These are phyloP conservation scores for Saprolegnia diclina DNA, from an alignment of 352 stramenopile genomes.

Conservation along the genomic window DNA sequence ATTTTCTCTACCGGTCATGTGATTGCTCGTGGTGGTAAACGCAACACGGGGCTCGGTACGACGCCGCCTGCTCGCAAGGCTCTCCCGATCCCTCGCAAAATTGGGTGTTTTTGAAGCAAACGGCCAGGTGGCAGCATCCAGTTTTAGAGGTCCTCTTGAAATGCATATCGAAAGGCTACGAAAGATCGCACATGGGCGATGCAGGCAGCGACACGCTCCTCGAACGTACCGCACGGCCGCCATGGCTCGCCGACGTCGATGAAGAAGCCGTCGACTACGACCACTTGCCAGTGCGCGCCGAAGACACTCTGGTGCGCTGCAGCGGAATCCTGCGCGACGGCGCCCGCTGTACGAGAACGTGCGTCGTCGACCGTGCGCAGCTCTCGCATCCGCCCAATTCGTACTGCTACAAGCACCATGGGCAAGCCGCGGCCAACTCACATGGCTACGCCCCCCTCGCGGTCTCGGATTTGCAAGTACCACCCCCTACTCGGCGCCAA, in stretches of 20 bases:
- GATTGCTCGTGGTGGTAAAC: too few species aligned
- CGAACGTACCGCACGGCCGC: conserved; percentile 12
- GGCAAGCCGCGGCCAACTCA: not conserved
- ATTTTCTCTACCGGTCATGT: too few species aligned
- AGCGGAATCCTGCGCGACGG: conserved; percentile 15
- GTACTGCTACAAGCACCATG: conserved; percentile 24
- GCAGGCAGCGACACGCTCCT: not conserved
- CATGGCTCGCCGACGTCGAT: conserved; percentile 19
- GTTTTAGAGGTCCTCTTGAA: not conserved
- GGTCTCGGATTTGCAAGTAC: conserved; percentile 7
- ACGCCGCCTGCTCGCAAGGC: too few species aligned
- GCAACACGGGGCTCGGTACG: too few species aligned
- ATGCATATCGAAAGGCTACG: not conserved
- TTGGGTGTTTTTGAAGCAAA: too few species aligned
- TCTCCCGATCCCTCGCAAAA: too few species aligned
- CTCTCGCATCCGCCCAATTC: not conserved
- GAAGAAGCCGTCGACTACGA: not conserved
- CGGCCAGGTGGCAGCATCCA: too few species aligned
- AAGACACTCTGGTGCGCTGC: conserved; percentile 15
- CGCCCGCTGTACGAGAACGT: conserved; percentile 19
- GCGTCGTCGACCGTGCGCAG: not conserved
- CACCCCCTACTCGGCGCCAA: not conserved
- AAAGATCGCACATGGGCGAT: not conserved
- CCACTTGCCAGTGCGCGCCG: not conserved
- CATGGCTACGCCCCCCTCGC: conserved; percentile 20